Evolutionary conservation across 2,329 filamentous ascomycete species (phyloP).

Genomic region (Orbilia ellipsospora): DNA sequence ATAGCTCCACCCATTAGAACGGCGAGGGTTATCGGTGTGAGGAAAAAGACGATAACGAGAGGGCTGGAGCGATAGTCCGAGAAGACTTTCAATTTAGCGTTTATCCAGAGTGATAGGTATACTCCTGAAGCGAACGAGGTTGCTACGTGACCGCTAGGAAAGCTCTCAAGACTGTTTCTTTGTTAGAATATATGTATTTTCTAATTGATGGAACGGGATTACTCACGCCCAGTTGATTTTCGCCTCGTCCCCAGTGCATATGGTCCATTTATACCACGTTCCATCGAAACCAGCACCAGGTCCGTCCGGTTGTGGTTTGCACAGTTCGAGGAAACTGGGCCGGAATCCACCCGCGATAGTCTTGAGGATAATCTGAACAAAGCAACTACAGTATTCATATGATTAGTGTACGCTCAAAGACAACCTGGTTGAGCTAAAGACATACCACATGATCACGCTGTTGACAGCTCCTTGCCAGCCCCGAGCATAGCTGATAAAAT

Average conservation of each 20-base stretch:
- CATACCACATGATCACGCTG: constrained; percentile 49
- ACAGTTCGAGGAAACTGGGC: constrained; percentile 36
- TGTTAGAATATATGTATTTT: neutral
- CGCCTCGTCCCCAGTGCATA: constrained; percentile 39
- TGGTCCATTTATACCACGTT: constrained; percentile 44
- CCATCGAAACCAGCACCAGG: constrained; percentile 32
- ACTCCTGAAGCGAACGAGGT: constrained; percentile 42
- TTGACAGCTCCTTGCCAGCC: constrained; percentile 35
- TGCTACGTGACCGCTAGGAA: constrained; percentile 49
- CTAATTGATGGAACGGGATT: neutral
- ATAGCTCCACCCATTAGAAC: constrained; percentile 48
- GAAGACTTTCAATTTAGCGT: constrained; percentile 47
- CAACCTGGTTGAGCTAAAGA: neutral
- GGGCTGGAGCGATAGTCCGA: constrained; percentile 38
- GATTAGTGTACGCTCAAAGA: neutral
- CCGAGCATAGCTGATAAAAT: constrained; percentile 27
- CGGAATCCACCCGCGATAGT: constrained; percentile 36
- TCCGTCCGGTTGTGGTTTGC: constrained; percentile 28
- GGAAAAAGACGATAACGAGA: constrained; percentile 35
- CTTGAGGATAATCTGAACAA: constrained; percentile 44
- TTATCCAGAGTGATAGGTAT: constrained; percentile 43
- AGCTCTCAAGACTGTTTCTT: constrained; percentile 34
- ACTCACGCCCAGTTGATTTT: constrained; percentile 48
- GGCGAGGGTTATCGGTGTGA: constrained; percentile 35
- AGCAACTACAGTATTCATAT: constrained; percentile 17